Evolutionary conservation across 495 filamentous ascomycete genomes (phyloP), one percentile per base, ranked within the genome.

Genomic region (Neurospora sp.): DNA sequence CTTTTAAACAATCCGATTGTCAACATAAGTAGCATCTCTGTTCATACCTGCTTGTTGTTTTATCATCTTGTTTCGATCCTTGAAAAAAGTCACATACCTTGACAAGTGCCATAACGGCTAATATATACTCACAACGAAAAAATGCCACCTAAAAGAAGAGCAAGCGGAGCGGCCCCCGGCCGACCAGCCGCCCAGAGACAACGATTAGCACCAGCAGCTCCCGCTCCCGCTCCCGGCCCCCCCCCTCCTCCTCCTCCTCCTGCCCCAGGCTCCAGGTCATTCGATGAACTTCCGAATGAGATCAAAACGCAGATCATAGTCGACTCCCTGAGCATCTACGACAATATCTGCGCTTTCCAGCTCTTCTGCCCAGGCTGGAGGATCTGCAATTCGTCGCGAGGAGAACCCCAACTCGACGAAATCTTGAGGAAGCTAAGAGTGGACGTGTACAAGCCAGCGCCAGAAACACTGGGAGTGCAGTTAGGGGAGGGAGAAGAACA

Each of bases 331-430:
- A 61, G 53, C 73, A 5, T 45, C 39, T 41, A 42, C 14, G 35
- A 42, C 42, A 20, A 8, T 9, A 6, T 37, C 27, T 76, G 75
- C 65, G 71, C 42, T 53, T 40, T 76, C 31, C 2, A 53, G 40
- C 39, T 73, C 1, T 35, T 76, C 17, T 73, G 70, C 70, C 61
- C 71, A 8, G 69, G 70, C 7, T 75, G 73, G 73, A 0, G 22
- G 31, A 16, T 76, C 70, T 76, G 75, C 70, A 4, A 22, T 41
- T 20, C 14, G 17, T 14, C 6, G 10, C 53, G 27, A 65, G 39
- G 35, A 17, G 39, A 39, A 14, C 70, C 22, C 16, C 27, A 27
- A 14, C 69, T 72, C 68, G 69, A 76, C 3, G n/a, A 17, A 16
- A 16, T 72, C 39, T 22, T 72, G n/a, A 70, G 71, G 41, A 61